phyloP scores from a whole-genome alignment of 1,284 basidiomycete species.

The Phellopilus nigrolimitatus region DNA sequence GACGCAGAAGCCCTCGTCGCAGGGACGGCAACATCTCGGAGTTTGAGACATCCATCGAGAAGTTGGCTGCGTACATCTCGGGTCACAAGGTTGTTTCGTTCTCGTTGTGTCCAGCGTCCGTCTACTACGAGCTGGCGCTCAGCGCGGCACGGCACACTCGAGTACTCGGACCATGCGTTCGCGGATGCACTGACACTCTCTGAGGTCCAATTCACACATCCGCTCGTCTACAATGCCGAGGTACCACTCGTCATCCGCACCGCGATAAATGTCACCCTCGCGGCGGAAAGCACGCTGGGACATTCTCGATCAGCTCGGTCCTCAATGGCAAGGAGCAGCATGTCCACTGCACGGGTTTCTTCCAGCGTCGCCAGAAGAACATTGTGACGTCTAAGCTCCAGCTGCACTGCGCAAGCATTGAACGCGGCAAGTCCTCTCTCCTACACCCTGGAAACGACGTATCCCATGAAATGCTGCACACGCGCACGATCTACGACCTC shows the following conservation, averaged over 20 bases:
- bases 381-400: slow-evolving; percentile 37
- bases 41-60: slow-evolving; percentile 48
- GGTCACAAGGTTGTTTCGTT: slow-evolving; percentile 57
- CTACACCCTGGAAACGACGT: slow-evolving; percentile 24
- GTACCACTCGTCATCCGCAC: slow-evolving; percentile 35
- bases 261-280: slow-evolving; percentile 36
- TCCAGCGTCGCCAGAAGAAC: slow-evolving; percentile 32
- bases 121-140: slow-evolving; percentile 56
- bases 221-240: slow-evolving; percentile 44
- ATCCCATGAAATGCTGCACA: slow-evolving; percentile 44
- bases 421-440: slow-evolving; percentile 33
- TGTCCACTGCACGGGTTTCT: slow-evolving; percentile 46
- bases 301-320: slow-evolving; percentile 44
- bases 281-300: slow-evolving; percentile 30
- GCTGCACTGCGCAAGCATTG: slow-evolving; percentile 32
- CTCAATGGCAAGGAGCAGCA: slow-evolving; percentile 30
- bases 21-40: slow-evolving; percentile 40
- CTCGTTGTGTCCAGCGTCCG: slow-evolving; percentile 63
- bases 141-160: slow-evolving; percentile 34
- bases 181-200: slow-evolving; percentile 34
- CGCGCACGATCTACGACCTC: slow-evolving; percentile 56
- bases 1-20: slow-evolving; percentile 37
- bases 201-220: slow-evolving; percentile 45
- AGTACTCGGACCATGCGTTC: slow-evolving; percentile 27
- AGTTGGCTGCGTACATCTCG: slow-evolving; percentile 42